A percentile compares a stretch with the other conserved stretches of the same genome.
phyloP scores from a whole-genome alignment of 1,139 yeast genomes.

The Blastobotrys raffinosifermentans region DNA sequence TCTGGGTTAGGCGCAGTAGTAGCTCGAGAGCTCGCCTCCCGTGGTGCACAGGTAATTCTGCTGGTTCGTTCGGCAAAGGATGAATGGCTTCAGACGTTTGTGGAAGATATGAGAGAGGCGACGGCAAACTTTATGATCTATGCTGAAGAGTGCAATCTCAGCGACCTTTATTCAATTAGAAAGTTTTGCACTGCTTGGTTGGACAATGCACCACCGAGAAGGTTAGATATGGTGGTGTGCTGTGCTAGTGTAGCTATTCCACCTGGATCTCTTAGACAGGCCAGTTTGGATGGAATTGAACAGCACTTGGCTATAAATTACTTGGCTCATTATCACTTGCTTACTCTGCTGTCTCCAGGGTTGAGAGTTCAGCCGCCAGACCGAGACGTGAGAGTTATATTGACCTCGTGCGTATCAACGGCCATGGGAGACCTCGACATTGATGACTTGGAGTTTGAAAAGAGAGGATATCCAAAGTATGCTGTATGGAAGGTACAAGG shows the following conservation, averaged over 20 bases:
- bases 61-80: slow-evolving; percentile 54
- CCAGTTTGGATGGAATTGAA: slow-evolving; percentile 77
- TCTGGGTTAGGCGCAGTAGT: slow-evolving; percentile 81
- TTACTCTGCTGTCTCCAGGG: slow-evolving; percentile 74
- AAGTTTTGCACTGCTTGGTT: slow-evolving; percentile 93
- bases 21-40: slow-evolving; percentile 62
- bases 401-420: slow-evolving; percentile 73
- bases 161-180: slow-evolving; percentile 69
- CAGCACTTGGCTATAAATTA: slow-evolving; percentile 79
- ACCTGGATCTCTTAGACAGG: slow-evolving; percentile 50
- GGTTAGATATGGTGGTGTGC: slow-evolving; percentile 83
- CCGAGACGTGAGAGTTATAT: slow-evolving; percentile 76
- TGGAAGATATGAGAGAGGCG: slow-evolving; percentile 65
- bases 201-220: slow-evolving; percentile 82
- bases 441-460: slow-evolving; percentile 62
- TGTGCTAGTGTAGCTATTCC: slow-evolving; percentile 85
- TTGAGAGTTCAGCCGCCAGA: slow-evolving; percentile 87
- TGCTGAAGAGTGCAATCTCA: slow-evolving; percentile 82
- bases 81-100: slow-evolving; percentile 72
- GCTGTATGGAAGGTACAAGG: slow-evolving; percentile 78
- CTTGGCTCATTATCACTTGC: slow-evolving; percentile 69
- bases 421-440: slow-evolving; percentile 62
- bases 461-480: slow-evolving; percentile 52
- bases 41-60: slow-evolving; percentile 84
- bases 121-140: slow-evolving; percentile 71